These are phyloP conservation scores for Stenogyne calaminthoides DNA, from an alignment of 305 asterid genomes.

Conservation along the genomic window DNA sequence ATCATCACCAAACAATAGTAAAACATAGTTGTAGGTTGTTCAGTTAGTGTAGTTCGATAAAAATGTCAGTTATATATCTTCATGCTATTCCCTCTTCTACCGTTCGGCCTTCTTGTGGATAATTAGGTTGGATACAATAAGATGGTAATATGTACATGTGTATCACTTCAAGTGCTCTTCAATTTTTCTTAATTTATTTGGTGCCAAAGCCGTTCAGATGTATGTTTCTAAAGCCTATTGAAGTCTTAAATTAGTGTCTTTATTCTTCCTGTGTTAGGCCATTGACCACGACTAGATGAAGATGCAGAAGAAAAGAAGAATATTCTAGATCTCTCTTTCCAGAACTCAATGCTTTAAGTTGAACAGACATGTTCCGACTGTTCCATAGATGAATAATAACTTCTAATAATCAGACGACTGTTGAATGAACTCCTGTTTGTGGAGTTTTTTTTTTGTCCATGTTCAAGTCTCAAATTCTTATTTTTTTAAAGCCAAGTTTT, in stretches of 20 bases:
- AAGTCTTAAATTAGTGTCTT: slow-evolving; percentile 41
- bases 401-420: slow-evolving; percentile 13
- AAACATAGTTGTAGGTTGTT: slow-evolving; percentile 9
- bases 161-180: slow-evolving; percentile 7
- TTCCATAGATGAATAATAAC: slow-evolving; percentile 18
- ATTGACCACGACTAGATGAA: slow-evolving; percentile 79
- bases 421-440: slow-evolving; percentile 18
- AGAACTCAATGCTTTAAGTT: slow-evolving; percentile 35
- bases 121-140: slow-evolving; percentile 14
- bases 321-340: slow-evolving; percentile 39
- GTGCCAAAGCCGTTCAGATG: slow-evolving; percentile 16
- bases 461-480: slow-evolving; percentile 4
- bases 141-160: not conserved
- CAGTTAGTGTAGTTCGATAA: slow-evolving; percentile 6
- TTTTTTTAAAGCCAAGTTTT: not conserved
- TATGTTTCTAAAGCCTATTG: slow-evolving; percentile 26
- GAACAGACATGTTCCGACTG: slow-evolving; percentile 21
- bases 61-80: slow-evolving; percentile 13
- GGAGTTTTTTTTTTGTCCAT: slow-evolving; percentile 8
- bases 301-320: slow-evolving; percentile 59
- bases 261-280: slow-evolving; percentile 69
- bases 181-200: not conserved
- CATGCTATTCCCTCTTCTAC: not conserved
- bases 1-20: slow-evolving; percentile 21
- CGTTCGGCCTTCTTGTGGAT: slow-evolving; percentile 1